Evolutionary conservation across 257 asterid species (phyloP), one percentile per base, ranked within the genome.

Genomic region (Gynochthodes officinalis): DNA sequence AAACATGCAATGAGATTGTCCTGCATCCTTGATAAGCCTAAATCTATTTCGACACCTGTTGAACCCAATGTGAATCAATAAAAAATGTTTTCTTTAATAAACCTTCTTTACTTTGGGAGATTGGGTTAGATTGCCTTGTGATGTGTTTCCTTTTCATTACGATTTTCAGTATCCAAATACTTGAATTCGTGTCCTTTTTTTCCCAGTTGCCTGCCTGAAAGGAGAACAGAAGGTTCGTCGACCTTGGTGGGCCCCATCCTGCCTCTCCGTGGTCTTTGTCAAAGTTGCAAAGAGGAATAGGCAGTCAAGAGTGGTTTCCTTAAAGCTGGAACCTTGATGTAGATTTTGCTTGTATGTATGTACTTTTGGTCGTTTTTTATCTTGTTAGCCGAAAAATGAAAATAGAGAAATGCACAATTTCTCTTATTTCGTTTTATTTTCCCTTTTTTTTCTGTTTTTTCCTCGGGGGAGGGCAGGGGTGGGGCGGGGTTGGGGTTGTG

Each of bases 211-310:
- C 54, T 94, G 99, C 89, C 88, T 95, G 88, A 95, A 92, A 84
- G 99, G 99, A 79, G 99, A 95, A 82, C 98, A 95, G 80, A 95
- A 85, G 80, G 87, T 92, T 21, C 93, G 89, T 23, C 80, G 88
- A 77, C 99, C 97, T 9, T 95, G 99, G 99, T 92, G 99, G 99
- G 97, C 97, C 13, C 98, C 97, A 1, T 74, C 96, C 40, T 95
- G 95, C 76, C 87, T 94, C 37, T 81, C 97, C 0, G 64, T 82
- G 11, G 84, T 93, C 60, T 93, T 81, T 73, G 82, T 81, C 43
- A 87, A 87, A 80, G 89, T 88, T 43, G 97, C 92, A 11, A 91
- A 90, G 76, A 93, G 91, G 68, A 92, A 89, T 82, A 79, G 95
- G 91, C 99, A 86, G 78, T 90, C 95, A 21, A 86, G 99, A 63